Percentiles rank a stretch among this genome's conserved stretches.
These are phyloP conservation scores for Metschnikowia henanensis DNA, from an alignment of 805 yeast genomes.

Conservation along the genomic window DNA sequence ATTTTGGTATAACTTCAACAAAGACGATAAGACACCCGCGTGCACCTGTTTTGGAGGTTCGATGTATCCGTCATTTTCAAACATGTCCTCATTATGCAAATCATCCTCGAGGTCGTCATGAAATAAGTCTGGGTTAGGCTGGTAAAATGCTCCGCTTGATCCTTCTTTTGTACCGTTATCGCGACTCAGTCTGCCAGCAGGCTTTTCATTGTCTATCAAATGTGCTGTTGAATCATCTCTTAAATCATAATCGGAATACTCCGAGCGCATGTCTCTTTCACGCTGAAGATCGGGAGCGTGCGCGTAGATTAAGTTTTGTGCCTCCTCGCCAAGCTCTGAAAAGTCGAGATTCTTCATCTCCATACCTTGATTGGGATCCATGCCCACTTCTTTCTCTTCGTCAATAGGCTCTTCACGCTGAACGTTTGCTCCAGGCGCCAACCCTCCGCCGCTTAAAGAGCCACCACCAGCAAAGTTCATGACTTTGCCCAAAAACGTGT, in stretches of 20 bases:
- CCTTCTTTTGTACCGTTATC: constrained; percentile 1
- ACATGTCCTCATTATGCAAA: constrained; percentile 28
- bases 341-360: constrained; percentile 46
- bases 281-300: constrained; percentile 38
- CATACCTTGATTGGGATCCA: constrained; percentile 34
- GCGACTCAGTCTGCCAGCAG: constrained; percentile 6
- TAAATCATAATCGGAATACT: constrained; percentile 7
- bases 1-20: constrained; percentile 67
- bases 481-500: constrained; percentile 41
- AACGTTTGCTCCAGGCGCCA: constrained; percentile 40
- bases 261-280: constrained; percentile 3
- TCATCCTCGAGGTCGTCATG: constrained; percentile 33
- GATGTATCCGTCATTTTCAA: constrained; percentile 41
- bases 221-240: constrained; percentile 8
- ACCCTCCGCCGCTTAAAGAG: constrained; percentile 40
- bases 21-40: constrained; percentile 83
- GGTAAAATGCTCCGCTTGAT: constrained; percentile 24
- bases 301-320: constrained; percentile 50
- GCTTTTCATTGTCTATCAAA: constrained; percentile 9
- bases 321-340: constrained; percentile 49
- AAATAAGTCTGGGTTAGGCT: constrained; percentile 48
- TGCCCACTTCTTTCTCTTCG: constrained; percentile 23
- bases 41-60: constrained; percentile 65
- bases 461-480: constrained; percentile 27
- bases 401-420: constrained; percentile 20